These are phyloP conservation scores for Prunella vulgaris DNA, from an alignment of 257 asterid genomes.

Conservation along the genomic window DNA sequence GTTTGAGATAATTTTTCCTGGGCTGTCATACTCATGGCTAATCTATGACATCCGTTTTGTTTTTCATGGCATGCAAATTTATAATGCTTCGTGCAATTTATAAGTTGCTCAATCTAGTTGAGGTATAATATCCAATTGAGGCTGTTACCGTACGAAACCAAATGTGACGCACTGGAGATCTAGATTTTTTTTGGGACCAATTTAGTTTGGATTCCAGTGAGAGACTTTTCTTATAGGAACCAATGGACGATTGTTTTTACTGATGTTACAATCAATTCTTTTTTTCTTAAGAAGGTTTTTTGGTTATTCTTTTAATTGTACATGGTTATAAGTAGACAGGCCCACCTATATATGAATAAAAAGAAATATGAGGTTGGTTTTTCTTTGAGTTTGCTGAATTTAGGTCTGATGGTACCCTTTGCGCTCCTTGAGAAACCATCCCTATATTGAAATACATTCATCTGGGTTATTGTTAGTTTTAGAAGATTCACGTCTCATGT, in stretches of 20 bases:
- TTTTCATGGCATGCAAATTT: neutral
- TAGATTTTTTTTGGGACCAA: neutral
- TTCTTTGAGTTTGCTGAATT: neutral
- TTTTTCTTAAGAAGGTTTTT: neutral
- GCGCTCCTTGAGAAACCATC: too few relatives aligned
- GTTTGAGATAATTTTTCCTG: neutral
- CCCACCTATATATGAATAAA: neutral
- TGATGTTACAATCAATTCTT: neutral
- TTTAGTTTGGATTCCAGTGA: neutral
- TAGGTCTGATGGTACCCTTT: constrained; percentile 10
- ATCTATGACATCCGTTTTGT: neutral
- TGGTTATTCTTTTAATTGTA: neutral
- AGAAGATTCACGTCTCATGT: constrained; percentile 4
- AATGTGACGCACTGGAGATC: constrained; percentile 10
- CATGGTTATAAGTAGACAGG: neutral
- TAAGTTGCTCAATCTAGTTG: constrained; percentile 11
- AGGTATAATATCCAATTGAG: neutral
- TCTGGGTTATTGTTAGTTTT: too few relatives aligned
- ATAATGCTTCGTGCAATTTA: neutral
- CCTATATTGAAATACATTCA: too few relatives aligned
- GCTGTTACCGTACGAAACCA: neutral
- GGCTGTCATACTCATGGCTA: neutral
- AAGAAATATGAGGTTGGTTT: neutral
- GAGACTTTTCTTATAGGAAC: neutral
- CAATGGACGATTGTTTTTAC: neutral